These are phyloP conservation scores for Phyllosticta citrichinensis DNA, from an alignment of 2,329 filamentous ascomycete species.

Conservation along the genomic window DNA sequence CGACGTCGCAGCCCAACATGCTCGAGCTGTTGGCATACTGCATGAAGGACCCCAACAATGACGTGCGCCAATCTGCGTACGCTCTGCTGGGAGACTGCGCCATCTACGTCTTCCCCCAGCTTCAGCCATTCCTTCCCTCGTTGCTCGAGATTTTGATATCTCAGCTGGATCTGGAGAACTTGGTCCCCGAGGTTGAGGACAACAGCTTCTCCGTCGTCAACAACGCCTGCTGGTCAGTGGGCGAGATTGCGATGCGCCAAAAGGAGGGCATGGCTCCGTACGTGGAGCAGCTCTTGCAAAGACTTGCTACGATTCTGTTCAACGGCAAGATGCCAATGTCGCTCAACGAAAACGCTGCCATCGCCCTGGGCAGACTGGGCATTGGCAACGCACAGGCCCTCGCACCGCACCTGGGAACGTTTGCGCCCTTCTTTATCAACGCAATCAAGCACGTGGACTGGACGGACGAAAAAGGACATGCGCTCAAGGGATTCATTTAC, in stretches of 20 bases:
- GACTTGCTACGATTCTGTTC: constrained; percentile 71
- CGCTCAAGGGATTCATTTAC: constrained; percentile 80
- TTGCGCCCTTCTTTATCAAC: constrained; percentile 71
- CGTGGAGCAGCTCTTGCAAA: constrained; percentile 64
- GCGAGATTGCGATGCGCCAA: constrained; percentile 79
- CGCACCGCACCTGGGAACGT: constrained; percentile 67
- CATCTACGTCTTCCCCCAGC: constrained; percentile 77
- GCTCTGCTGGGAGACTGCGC: constrained; percentile 90
- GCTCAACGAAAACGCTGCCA: constrained; percentile 86
- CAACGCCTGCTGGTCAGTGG: constrained; percentile 95
- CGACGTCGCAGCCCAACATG: constrained; percentile 66
- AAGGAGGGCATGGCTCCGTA: constrained; percentile 64
- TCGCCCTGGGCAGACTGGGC: constrained; percentile 80
- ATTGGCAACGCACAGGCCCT: constrained; percentile 66
- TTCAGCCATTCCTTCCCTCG: constrained; percentile 61
- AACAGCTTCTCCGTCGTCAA: constrained; percentile 87
- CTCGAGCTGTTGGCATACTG: constrained; percentile 87
- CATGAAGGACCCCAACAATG: constrained; percentile 83
- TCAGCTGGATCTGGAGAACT: constrained; percentile 65
- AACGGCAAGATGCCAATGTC: constrained; percentile 79
- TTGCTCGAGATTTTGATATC: constrained; percentile 75
- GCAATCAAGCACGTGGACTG: constrained; percentile 77
- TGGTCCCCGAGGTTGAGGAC: constrained; percentile 70
- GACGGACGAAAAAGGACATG: constrained; percentile 89
- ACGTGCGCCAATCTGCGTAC: constrained; percentile 93